Conservation (phyloP, 2,329 filamentous ascomycete species). For the Xylariales sp. region DNA sequence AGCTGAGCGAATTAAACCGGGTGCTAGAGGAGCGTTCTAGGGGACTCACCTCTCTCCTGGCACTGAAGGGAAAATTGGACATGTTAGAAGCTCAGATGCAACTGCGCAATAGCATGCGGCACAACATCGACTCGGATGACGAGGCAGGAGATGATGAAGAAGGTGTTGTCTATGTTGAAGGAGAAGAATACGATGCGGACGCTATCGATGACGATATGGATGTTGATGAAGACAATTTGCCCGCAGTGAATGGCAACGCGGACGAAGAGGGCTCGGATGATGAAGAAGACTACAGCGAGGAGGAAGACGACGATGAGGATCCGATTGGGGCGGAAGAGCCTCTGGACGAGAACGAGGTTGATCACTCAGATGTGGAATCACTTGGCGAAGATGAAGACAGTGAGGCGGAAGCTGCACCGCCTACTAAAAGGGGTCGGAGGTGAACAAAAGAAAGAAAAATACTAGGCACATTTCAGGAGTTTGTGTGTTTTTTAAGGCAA, state of each 20-base stretch:
- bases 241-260: slow-evolving; percentile 48
- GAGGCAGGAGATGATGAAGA: slow-evolving; percentile 58
- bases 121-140: slow-evolving; percentile 45
- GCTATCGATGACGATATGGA: slow-evolving; percentile 40
- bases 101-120: slow-evolving; percentile 67
- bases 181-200: slow-evolving; percentile 59
- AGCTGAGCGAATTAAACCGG: slow-evolving; percentile 73
- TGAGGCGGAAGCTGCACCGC: slow-evolving; percentile 44
- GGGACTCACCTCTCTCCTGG: slow-evolving; percentile 75
- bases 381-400: slow-evolving; percentile 52
- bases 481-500: no score
- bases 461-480: no score
- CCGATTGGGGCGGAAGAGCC: slow-evolving; percentile 35
- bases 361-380: slow-evolving; percentile 54
- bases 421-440: slow-evolving; percentile 28
- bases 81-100: slow-evolving; percentile 89
- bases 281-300: slow-evolving; percentile 37
- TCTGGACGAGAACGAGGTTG: slow-evolving; percentile 50
- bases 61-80: slow-evolving; percentile 92
- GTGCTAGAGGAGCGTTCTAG: slow-evolving; percentile 84
- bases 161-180: slow-evolving; percentile 84
- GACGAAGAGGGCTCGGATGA: slow-evolving; percentile 55
- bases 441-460: no score
- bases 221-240: slow-evolving; percentile 55
- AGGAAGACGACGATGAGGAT: slow-evolving; percentile 36